phyloP scores from a whole-genome alignment of 2,329 filamentous ascomycete species.

The Diaporthe ampelina region DNA sequence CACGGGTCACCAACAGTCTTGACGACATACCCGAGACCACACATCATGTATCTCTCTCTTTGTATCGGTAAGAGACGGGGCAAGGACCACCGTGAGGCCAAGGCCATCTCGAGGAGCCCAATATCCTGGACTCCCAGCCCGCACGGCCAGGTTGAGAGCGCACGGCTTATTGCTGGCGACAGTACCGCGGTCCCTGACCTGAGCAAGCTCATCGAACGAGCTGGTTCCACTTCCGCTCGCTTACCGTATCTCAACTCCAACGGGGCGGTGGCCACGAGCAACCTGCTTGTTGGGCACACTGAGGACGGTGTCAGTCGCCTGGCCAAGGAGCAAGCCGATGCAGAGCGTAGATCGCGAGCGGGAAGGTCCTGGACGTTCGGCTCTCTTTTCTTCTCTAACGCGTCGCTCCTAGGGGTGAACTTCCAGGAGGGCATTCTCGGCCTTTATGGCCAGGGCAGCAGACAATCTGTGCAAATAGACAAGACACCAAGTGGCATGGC shows the following conservation, averaged over 20 bases:
- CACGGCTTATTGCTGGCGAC: constrained; percentile 28
- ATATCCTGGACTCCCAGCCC: constrained; percentile 8
- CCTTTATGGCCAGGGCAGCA: neutral
- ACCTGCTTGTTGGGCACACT: neutral
- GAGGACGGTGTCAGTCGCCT: neutral
- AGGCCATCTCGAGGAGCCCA: neutral
- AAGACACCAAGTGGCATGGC: neutral
- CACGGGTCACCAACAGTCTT: neutral
- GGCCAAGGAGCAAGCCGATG: constrained; percentile 11
- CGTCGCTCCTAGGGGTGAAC: constrained; percentile 21
- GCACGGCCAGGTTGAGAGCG: neutral
- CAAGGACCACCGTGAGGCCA: neutral
- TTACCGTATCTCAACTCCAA: constrained; percentile 15
- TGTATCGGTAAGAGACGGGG: constrained; percentile 8
- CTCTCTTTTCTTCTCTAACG: constrained; percentile 4
- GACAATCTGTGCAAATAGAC: neutral
- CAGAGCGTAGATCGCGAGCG: constrained; percentile 5
- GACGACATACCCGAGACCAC: neutral
- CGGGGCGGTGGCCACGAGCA: constrained; percentile 14
- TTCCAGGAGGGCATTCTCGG: neutral
- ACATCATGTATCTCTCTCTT: constrained; percentile 19
- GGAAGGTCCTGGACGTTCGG: neutral
- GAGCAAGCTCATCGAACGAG: neutral
- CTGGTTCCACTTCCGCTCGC: neutral
- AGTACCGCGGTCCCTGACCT: constrained; percentile 1